Evolutionary conservation across 495 filamentous ascomycete species (phyloP).

Genomic region (Oidiodendron maius): DNA sequence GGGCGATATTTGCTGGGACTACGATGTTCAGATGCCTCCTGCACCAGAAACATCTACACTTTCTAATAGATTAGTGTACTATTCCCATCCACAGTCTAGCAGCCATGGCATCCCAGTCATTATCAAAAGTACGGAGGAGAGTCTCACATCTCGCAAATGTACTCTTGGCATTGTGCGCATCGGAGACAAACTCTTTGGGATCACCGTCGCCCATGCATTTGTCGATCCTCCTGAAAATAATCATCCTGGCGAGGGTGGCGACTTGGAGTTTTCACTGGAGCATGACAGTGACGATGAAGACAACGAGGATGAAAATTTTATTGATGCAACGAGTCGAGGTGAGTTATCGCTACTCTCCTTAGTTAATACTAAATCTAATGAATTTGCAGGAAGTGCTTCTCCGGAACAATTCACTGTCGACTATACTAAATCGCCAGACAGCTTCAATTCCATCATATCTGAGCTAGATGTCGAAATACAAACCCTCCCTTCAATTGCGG

Average conservation of each 20-base stretch:
- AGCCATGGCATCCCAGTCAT: not conserved
- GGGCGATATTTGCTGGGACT: too few species aligned
- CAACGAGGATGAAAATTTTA: not conserved
- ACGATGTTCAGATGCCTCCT: too few species aligned
- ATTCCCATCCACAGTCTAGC: not conserved
- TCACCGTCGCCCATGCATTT: conserved; percentile 7
- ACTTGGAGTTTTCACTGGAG: not conserved
- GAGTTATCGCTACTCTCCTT: not conserved
- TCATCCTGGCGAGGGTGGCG: not conserved
- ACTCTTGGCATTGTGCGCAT: conserved; percentile 8
- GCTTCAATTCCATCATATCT: too few species aligned
- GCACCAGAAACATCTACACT: too few species aligned
- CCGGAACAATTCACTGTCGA: too few species aligned
- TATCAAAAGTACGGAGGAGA: not conserved
- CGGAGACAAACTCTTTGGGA: not conserved
- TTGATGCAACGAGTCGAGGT: not conserved
- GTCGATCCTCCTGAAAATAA: not conserved
- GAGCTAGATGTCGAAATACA: too few species aligned
- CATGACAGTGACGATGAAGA: not conserved
- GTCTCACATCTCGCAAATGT: not conserved
- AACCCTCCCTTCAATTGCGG: too few species aligned
- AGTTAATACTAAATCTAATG: not conserved
- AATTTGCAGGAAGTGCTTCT: too few species aligned
- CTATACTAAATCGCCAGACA: too few species aligned
- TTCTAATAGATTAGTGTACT: conserved; percentile 1